phyloP scores from a whole-genome alignment of 768 basidiomycete species.

The Psilocybe azurescens region DNA sequence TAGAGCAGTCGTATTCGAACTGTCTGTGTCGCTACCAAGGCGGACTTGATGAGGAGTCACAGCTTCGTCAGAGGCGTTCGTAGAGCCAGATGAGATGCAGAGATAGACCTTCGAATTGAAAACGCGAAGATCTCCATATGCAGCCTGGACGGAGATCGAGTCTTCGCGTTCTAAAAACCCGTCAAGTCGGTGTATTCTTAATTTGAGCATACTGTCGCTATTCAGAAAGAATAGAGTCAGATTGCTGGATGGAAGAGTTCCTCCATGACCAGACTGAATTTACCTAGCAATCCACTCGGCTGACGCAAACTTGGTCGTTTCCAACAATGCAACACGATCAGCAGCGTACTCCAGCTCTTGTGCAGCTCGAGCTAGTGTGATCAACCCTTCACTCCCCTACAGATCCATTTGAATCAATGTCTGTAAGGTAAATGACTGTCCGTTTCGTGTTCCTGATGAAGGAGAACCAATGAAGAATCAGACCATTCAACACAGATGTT shows the following conservation, averaged over 20 bases:
- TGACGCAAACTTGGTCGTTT: slow-evolving; percentile 9
- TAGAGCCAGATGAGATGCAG: slow-evolving; percentile 17
- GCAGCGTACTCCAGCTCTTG: slow-evolving; percentile 13
- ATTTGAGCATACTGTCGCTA: slow-evolving; percentile 13
- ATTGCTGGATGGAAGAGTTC: not conserved
- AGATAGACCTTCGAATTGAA: slow-evolving; percentile 12
- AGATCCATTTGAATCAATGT: not conserved
- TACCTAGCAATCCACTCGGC: slow-evolving; percentile 16
- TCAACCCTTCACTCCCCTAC: not conserved
- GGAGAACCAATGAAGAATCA: slow-evolving; percentile 17
- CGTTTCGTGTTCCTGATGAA: slow-evolving; percentile 12
- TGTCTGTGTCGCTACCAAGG: slow-evolving; percentile 16
- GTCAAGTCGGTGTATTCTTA: slow-evolving; percentile 16
- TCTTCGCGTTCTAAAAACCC: slow-evolving; percentile 14
- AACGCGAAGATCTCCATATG: slow-evolving; percentile 20
- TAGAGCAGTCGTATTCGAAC: not conserved
- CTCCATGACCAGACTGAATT: not conserved
- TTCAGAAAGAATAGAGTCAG: not conserved
- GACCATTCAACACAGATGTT: slow-evolving; percentile 14
- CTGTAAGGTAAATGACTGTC: slow-evolving; percentile 14
- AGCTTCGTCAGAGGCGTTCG: slow-evolving; percentile 12
- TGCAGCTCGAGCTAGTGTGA: slow-evolving; percentile 8
- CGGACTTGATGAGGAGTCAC: slow-evolving; percentile 12
- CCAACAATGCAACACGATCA: slow-evolving; percentile 17
- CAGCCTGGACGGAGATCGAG: slow-evolving; percentile 14